A percentile compares a stretch with the other conserved stretches of the same genome.
phyloP scores from a whole-genome alignment of 176 grass and related monocot genomes.

The Cenchrus americanus region DNA sequence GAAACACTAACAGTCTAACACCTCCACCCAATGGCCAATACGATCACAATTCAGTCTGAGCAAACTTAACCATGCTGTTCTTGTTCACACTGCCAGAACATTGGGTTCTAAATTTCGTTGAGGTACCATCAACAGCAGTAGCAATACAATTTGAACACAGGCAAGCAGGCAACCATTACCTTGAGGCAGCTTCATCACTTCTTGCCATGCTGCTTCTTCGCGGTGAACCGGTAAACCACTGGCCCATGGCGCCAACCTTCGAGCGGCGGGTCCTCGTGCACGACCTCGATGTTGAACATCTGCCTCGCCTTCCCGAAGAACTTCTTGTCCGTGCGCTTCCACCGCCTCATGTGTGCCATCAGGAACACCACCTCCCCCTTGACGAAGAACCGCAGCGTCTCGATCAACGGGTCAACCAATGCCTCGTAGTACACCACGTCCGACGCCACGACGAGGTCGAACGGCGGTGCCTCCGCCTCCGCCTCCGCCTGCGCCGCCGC shows the following conservation, averaged over 20 bases:
- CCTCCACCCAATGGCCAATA: neutral
- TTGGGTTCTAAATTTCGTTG: slow-evolving; percentile 11
- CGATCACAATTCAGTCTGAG: neutral
- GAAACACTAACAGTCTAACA: neutral
- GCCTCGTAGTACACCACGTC: slow-evolving; percentile 92
- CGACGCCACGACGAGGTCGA: slow-evolving; percentile 76
- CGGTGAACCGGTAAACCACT: slow-evolving; percentile 63
- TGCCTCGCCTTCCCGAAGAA: slow-evolving; percentile 90
- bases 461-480: slow-evolving; percentile 22
- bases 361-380: slow-evolving; percentile 71
- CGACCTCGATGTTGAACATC: slow-evolving; percentile 61
- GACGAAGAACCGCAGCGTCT: slow-evolving; percentile 73
- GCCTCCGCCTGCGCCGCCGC: slow-evolving; percentile 4
- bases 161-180: slow-evolving; percentile 39
- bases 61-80: slow-evolving; percentile 12
- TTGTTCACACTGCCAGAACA: slow-evolving; percentile 10
- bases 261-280: slow-evolving; percentile 73
- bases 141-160: neutral
- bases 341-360: slow-evolving; percentile 93
- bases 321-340: slow-evolving; percentile 84
- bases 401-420: slow-evolving; percentile 77
- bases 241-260: slow-evolving; percentile 72
- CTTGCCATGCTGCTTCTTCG: slow-evolving; percentile 44
- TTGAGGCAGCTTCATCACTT: slow-evolving; percentile 36
- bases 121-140: neutral